Evolutionary conservation across 768 basidiomycete species (phyloP), one percentile per base, ranked within the genome.

Genomic region (Panaeolus papilionaceus): DNA sequence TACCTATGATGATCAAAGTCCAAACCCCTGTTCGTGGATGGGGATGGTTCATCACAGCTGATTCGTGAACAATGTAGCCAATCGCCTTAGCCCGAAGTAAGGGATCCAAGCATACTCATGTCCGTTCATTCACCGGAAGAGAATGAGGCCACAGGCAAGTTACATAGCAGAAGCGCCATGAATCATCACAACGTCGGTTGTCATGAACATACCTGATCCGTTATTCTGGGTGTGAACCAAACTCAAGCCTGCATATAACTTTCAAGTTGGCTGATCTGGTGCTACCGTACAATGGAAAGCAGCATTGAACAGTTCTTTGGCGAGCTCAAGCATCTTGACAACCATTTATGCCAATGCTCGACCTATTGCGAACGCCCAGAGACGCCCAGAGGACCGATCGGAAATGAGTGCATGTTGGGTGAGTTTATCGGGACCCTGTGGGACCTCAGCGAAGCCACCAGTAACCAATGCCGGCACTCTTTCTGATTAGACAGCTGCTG

Each of bases 171-270:
- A 66, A 63, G 42, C 39, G 58, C 54, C 47, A 62, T 33, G 33
- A 5, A 5, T 37, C 38, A 69, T 69, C 58, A 67, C 49, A 23
- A 47, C 49, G 23, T 51, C 65, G 61, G 72, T 73, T 71, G 72
- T 71, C 72, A 71, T 71, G 70, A 68, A 40, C 64, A 64, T 65
- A 66, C 38, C 64, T 68, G 67, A 68, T 66, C 69, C 69, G 69
- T 16, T 70, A 23, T 37, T 11, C 54, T 68, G 71, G 69, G 67
- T 58, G 49, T 26, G 49, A 51, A 51, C 49, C 49, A 23, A 51
- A 51, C 62, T 40, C 33, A 63, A 4, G 62, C n/a, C 33, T 64
- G 47, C 33, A 45, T 18, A 5, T 9, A 39, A 6, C 42, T 44
- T 44, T 44, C 18, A 6, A 18, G 14, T 44, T 44, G 14, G 42